phyloP scores from a whole-genome alignment of 257 asterid species.

The Ballota nigra region DNA sequence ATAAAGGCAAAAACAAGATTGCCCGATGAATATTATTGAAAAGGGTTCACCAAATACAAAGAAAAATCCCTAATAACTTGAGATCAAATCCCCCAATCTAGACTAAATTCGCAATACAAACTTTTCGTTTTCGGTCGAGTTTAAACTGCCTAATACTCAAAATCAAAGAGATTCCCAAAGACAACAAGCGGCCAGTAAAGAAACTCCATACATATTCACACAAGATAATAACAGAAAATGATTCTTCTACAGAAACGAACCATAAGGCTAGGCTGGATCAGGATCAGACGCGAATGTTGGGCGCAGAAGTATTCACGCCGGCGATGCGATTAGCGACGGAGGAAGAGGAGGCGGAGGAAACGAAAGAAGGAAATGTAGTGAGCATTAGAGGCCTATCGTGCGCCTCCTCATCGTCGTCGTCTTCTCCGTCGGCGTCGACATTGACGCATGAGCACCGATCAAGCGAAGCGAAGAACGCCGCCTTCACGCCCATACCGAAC shows the following conservation, averaged over 20 bases:
- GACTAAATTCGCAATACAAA: not conserved
- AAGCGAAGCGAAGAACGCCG: conserved; percentile 90
- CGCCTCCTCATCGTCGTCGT: conserved; percentile 68
- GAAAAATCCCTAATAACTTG: conserved; percentile 10
- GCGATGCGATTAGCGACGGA: conserved; percentile 18
- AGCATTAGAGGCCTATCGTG: conserved; percentile 79
- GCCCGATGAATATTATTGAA: too few species aligned
- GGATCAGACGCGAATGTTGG: conserved; percentile 51
- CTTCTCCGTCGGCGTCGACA: conserved; percentile 83
- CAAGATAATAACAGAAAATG: not conserved
- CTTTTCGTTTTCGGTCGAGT: too few species aligned
- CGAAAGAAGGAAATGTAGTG: conserved; percentile 42
- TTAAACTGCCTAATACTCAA: not conserved
- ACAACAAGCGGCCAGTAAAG: not conserved
- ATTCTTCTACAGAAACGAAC: not conserved
- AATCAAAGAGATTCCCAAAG: not conserved
- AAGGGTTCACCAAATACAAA: not conserved
- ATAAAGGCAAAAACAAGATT: not conserved
- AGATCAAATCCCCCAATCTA: not conserved
- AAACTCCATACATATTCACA: not conserved
- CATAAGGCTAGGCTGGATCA: not conserved
- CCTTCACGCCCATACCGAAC: conserved; percentile 83
- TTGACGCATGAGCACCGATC: conserved; percentile 90
- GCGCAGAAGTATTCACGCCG: conserved; percentile 21
- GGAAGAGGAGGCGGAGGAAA: conserved; percentile 32